These are phyloP conservation scores for Boechera stricta DNA, from an alignment of 345 rosid species.

Conservation along the genomic window DNA sequence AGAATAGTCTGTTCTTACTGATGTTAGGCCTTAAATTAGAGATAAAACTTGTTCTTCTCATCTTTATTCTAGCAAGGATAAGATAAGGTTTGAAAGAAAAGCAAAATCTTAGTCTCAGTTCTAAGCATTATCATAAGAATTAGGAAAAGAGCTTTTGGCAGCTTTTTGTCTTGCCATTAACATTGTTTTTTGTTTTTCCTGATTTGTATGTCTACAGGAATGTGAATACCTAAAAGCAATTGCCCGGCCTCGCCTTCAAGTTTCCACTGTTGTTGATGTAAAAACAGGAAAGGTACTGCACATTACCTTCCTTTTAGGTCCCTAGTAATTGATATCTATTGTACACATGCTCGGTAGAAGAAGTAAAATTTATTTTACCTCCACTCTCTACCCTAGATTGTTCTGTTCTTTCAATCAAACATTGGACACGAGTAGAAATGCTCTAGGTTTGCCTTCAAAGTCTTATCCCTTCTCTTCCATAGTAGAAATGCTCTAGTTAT, in stretches of 20 bases:
- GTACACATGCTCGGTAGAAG: not conserved
- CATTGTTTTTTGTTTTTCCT: constrained; percentile 7
- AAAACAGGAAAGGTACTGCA: constrained; percentile 85
- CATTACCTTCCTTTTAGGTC: constrained; percentile 4
- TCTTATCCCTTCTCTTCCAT: not conserved
- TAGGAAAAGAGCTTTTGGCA: not conserved
- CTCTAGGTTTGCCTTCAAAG: constrained; percentile 2
- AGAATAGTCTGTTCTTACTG: not conserved
- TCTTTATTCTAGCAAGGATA: constrained; percentile 1
- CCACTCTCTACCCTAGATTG: constrained; percentile 9
- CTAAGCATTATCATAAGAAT: constrained; percentile 2
- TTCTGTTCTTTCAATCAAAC: constrained; percentile 1
- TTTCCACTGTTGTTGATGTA: constrained; percentile 87
- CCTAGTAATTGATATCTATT: too few relatives aligned
- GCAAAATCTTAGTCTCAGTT: constrained; percentile 10
- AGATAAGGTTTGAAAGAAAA: not conserved
- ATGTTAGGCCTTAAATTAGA: constrained; percentile 18
- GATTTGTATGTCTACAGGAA: constrained; percentile 59
- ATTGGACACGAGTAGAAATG: not conserved
- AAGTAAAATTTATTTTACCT: not conserved
- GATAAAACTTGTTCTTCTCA: not conserved
- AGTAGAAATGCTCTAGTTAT: constrained; percentile 1
- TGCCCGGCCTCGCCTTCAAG: constrained; percentile 79
- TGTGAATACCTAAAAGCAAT: constrained; percentile 88
- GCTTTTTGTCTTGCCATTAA: not conserved